A percentile compares a stretch with the other conserved stretches of the same genome.
Conservation (phyloP, 1,139 yeast species). For the Yamadazyma epiphylla region DNA sequence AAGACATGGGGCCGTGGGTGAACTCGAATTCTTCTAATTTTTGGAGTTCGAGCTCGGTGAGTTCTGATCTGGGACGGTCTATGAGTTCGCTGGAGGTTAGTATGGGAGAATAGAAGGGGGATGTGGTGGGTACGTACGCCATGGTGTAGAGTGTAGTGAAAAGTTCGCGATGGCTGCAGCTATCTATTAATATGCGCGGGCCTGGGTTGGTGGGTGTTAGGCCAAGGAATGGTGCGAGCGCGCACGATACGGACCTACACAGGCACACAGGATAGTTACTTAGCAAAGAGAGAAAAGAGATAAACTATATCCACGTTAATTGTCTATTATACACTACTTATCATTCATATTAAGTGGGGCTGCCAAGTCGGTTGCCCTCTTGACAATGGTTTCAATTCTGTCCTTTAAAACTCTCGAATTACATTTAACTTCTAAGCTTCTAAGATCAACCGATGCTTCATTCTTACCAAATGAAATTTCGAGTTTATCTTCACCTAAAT, state of each 20-base stretch:
- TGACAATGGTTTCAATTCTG: constrained; percentile 76
- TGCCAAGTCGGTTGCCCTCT: constrained; percentile 73
- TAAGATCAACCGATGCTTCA: constrained; percentile 66
- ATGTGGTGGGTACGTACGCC: too few relatives aligned
- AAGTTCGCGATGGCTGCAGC: too few relatives aligned
- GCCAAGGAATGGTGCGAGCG: not conserved
- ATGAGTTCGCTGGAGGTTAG: constrained; percentile 47
- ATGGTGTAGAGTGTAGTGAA: constrained; percentile 1
- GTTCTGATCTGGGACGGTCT: constrained; percentile 73
- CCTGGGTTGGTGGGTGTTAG: too few relatives aligned
- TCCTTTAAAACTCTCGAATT: constrained; percentile 73
- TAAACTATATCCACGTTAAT: not conserved
- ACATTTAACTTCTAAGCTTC: constrained; percentile 68
- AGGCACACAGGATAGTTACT: too few relatives aligned
- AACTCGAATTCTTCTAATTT: constrained; percentile 89
- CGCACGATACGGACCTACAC: too few relatives aligned
- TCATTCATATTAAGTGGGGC: constrained; percentile 56
- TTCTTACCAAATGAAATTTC: constrained; percentile 65
- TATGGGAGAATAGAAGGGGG: too few relatives aligned
- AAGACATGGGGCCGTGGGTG: constrained; percentile 85
- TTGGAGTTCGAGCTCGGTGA: constrained; percentile 74
- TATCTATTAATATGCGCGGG: too few relatives aligned
- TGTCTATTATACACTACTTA: constrained; percentile 8
- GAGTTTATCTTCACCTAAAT: constrained; percentile 43
- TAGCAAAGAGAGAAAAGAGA: not conserved